Conservation (phyloP, 2,329 filamentous ascomycete genomes). For the Coniochaeta sp. region DNA sequence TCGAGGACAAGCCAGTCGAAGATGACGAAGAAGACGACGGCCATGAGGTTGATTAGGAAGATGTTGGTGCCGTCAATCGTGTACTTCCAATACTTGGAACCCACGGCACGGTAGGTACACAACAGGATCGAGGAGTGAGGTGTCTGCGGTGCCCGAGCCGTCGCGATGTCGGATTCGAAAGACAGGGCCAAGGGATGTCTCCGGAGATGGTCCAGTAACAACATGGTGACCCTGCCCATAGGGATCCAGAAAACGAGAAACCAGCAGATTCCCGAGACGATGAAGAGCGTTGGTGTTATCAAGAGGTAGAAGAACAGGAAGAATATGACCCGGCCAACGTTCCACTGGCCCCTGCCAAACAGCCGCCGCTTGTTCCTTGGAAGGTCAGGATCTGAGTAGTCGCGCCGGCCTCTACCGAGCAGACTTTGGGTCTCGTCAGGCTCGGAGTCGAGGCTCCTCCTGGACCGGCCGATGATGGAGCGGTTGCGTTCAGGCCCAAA, state of each 20-base stretch:
- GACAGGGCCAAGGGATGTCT: constrained; percentile 88
- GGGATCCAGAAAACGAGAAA: constrained; percentile 96
- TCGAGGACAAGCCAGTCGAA: constrained; percentile 83
- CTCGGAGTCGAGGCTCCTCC: constrained; percentile 80
- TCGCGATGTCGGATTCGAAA: constrained; percentile 80
- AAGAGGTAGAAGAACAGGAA: constrained; percentile 94
- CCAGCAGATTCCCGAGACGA: constrained; percentile 89
- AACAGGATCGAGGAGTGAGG: constrained; percentile 81
- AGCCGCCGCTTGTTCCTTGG: constrained; percentile 67
- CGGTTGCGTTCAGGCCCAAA: constrained; percentile 77
- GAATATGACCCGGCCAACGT: constrained; percentile 87
- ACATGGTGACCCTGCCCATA: constrained; percentile 91
- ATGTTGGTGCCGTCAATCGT: constrained; percentile 98
- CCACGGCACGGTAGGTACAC: constrained; percentile 94
- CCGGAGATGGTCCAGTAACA: constrained; percentile 84
- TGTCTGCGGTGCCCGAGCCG: constrained; percentile 62
- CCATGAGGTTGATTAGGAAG: constrained; percentile 95
- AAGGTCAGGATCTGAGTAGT: constrained; percentile 27
- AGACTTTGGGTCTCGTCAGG: constrained; percentile 84
- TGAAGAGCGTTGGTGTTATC: constrained; percentile 75
- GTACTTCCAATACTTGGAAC: constrained; percentile 97
- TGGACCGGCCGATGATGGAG: constrained; percentile 77
- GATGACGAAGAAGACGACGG: constrained; percentile 88
- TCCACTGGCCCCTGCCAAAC: constrained; percentile 96
- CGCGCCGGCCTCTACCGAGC: constrained; percentile 47